Percentiles rank a stretch among this genome's conserved stretches.
phyloP scores from a whole-genome alignment of 805 yeast genomes.

The Kodamaea jinghongensis region DNA sequence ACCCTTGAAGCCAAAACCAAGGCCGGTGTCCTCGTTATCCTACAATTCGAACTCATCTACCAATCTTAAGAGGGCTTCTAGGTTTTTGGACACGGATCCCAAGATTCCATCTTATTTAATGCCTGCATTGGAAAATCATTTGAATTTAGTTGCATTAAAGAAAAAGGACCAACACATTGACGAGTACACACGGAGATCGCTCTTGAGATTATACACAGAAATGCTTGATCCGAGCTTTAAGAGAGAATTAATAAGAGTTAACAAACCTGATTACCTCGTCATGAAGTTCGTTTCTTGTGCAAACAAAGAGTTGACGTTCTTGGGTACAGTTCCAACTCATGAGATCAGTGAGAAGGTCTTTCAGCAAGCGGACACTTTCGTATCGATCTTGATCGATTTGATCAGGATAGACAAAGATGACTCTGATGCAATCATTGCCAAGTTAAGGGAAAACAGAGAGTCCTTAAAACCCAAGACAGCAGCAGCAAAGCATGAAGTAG shows the following conservation, averaged over 20 bases:
- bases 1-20: slow-evolving; percentile 15
- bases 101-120: slow-evolving; percentile 39
- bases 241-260: slow-evolving; percentile 27
- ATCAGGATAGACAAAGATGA: slow-evolving; percentile 37
- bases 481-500: slow-evolving; percentile 1
- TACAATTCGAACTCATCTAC: not conserved
- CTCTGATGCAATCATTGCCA: slow-evolving; percentile 38
- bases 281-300: slow-evolving; percentile 53
- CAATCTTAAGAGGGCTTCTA: slow-evolving; percentile 8
- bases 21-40: slow-evolving; percentile 5
- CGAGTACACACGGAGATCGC: slow-evolving; percentile 53
- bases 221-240: slow-evolving; percentile 47
- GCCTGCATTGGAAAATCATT: slow-evolving; percentile 36
- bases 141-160: slow-evolving; percentile 48
- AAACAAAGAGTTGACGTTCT: slow-evolving; percentile 48
- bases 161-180: slow-evolving; percentile 33
- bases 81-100: slow-evolving; percentile 18
- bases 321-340: slow-evolving; percentile 30
- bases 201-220: slow-evolving; percentile 63
- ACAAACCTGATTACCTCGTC: slow-evolving; percentile 46
- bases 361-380: slow-evolving; percentile 34
- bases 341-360: slow-evolving; percentile 35
- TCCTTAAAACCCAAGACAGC: slow-evolving; percentile 28
- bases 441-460: slow-evolving; percentile 42
- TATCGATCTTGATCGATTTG: slow-evolving; percentile 35